Evolutionary conservation across 371 early-diverging fungal genomes (phyloP), one percentile per base, ranked within the genome.

Genomic region (Fennellomyces sp.): DNA sequence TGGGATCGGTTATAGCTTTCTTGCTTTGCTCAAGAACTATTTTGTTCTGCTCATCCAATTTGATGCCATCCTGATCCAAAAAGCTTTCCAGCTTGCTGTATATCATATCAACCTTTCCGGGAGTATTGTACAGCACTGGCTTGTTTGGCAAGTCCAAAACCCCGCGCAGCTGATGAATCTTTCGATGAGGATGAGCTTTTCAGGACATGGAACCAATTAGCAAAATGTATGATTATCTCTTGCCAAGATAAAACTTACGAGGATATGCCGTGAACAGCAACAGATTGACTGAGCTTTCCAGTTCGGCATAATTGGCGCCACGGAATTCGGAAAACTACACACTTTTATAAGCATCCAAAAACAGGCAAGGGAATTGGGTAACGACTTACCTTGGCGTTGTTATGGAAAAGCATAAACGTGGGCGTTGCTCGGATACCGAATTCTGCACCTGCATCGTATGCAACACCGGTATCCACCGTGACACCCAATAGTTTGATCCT

Each of bases 351-450:
- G 1, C 0, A 39, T 21, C 31, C 13, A 33, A 21, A 10, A 19
- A 12, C 27, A 8, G 19, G 8, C 26, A 52, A 23, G 33, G 21
- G 3, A 19, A 49, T 12, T 11, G 36, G 36, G 13, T 25, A n/a
- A n/a, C n/a, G n/a, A n/a, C n/a, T n/a, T 61, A 75, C 71, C 75
- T 83, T 76, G 35, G 81, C 57, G 0, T 88, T 91, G 23, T 86
- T 74, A 12, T 89, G 76, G 83, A 86, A 91, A 73, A 90, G 76
- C 68, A 88, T 82, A 84, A 97, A 91, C 26, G 96, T 95, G 48
- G 97, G 97, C 94, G 97, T 96, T 2, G 86, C 88, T 12, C 83
- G 68, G 23, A 92, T 73, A 39, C 70, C 60, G 57, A 83, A 92
- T 23, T 74, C 69, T 8, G 75, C 60, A 30, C 80, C 81, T 19